Percentiles rank a stretch among this genome's conserved stretches.
Evolutionary conservation across 306 rosid species (phyloP).

Genomic region (Mimosa bimucronata): DNA sequence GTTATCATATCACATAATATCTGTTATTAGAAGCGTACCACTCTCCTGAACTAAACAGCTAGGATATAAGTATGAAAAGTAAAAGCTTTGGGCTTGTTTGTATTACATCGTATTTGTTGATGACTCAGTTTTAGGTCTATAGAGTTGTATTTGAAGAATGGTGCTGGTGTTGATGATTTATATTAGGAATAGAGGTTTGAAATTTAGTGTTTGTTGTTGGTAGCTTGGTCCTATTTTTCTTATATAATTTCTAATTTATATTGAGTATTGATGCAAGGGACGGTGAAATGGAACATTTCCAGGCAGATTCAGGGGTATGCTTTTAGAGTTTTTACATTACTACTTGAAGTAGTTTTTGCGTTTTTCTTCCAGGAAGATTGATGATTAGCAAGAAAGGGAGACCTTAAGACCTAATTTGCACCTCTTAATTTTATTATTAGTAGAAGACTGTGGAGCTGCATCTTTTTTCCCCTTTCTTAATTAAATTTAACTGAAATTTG

Average conservation of each 20-base stretch:
- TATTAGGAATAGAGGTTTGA: background rate
- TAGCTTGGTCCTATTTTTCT: background rate
- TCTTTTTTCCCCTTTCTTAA: background rate
- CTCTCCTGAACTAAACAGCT: no score
- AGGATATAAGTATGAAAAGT: no score
- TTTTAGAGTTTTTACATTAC: conserved; percentile 2
- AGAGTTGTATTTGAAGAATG: background rate
- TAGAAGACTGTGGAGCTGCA: background rate
- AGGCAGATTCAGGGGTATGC: background rate
- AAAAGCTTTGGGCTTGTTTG: no score
- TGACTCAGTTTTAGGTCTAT: background rate
- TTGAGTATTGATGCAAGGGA: background rate
- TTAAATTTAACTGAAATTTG: background rate
- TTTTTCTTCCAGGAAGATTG: background rate
- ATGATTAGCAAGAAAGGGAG: background rate
- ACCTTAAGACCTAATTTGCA: background rate
- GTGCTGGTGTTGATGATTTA: background rate
- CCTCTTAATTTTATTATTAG: background rate
- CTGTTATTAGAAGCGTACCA: no score
- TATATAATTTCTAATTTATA: background rate
- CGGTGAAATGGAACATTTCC: background rate
- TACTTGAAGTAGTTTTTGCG: background rate
- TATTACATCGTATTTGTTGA: no score
- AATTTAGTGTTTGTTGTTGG: background rate
- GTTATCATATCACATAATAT: no score